Conservation (phyloP, 2,329 filamentous ascomycete genomes). For the Colletotrichum sp. region DNA sequence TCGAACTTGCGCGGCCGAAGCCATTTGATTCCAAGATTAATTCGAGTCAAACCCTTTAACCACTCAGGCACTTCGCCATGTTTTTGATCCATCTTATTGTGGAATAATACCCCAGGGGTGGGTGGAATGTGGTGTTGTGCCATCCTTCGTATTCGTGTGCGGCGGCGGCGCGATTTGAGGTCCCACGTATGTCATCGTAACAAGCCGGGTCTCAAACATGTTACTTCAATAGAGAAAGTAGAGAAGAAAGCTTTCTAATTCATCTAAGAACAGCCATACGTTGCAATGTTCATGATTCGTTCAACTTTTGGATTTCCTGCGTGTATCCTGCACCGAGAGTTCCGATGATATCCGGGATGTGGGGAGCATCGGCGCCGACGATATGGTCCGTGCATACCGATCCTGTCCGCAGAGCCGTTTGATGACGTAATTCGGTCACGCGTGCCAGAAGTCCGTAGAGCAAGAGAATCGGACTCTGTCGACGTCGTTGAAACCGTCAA, state of each 20-base stretch:
- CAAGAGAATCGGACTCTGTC: not conserved
- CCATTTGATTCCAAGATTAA: not conserved
- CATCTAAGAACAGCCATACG: accelerated
- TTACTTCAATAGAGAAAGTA: not conserved
- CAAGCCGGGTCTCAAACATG: not conserved
- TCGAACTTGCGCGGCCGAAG: conserved; percentile 19
- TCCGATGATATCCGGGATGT: not conserved
- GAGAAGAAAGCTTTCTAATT: accelerated
- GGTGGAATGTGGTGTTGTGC: not conserved
- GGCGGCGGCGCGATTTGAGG: no score
- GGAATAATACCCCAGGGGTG: not conserved
- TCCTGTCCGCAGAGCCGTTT: not conserved
- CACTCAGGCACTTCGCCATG: conserved; percentile 11
- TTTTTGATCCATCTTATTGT: not conserved
- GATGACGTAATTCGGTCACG: not conserved
- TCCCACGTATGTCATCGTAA: not conserved
- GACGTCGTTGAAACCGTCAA: not conserved
- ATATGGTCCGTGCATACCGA: not conserved
- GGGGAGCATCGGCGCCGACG: not conserved
- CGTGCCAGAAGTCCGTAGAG: not conserved
- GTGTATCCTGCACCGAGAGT: not conserved
- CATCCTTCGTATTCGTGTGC: not conserved
- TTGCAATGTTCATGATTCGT: not conserved
- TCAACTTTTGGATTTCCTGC: not conserved
- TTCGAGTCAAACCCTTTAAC: conserved; percentile 9